Conservation (phyloP, 176 grass and related monocot genomes). For the Zea luxurians region DNA sequence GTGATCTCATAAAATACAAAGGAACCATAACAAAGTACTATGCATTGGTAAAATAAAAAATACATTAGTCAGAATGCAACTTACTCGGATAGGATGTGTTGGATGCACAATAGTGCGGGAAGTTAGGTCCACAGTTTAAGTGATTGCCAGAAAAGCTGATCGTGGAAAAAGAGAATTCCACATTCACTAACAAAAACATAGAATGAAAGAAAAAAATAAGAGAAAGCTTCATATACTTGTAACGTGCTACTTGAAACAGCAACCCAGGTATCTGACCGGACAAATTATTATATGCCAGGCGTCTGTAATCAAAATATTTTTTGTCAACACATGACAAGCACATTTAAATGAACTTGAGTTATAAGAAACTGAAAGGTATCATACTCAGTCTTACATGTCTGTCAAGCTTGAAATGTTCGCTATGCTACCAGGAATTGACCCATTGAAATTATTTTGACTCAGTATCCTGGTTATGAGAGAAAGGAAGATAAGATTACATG, state of each 20-base stretch:
- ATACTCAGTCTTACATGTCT: conserved; percentile 63
- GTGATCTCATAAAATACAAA: not conserved
- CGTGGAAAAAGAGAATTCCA: not conserved
- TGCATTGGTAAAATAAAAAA: conserved; percentile 3
- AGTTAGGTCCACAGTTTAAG: conserved; percentile 68
- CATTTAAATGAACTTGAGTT: conserved; percentile 12
- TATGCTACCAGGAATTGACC: conserved; percentile 62
- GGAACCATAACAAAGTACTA: not conserved
- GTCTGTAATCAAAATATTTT: conserved; percentile 52
- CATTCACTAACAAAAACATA: conserved; percentile 20
- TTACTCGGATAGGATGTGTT: conserved; percentile 57
- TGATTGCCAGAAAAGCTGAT: conserved; percentile 80
- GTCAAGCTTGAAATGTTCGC: conserved; percentile 65
- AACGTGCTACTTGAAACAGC: conserved; percentile 79
- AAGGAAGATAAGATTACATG: not conserved
- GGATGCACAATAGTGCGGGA: conserved; percentile 55
- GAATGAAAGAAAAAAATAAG: not conserved
- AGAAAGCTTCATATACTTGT: conserved; percentile 58
- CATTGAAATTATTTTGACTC: conserved; percentile 66
- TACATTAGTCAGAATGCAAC: conserved; percentile 5
- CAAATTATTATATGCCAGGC: conserved; percentile 74
- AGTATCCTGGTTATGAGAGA: conserved; percentile 63
- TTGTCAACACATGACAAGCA: conserved; percentile 15
- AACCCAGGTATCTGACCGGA: conserved; percentile 71
- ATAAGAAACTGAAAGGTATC: conserved; percentile 24